phyloP scores from a whole-genome alignment of 768 basidiomycete genomes.

The Pleurotus giganteus region DNA sequence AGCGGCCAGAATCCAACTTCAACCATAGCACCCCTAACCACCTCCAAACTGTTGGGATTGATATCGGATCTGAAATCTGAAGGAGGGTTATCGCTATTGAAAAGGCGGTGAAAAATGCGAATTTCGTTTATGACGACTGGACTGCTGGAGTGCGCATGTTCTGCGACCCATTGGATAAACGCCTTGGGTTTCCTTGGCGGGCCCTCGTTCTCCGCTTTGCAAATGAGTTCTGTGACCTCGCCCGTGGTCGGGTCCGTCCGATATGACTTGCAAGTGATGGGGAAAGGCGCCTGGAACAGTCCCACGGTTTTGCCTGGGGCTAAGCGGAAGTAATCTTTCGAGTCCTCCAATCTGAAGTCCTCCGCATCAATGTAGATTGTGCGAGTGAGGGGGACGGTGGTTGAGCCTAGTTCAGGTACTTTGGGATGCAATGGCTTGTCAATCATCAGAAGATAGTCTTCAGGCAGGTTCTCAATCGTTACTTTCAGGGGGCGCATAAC shows the following conservation, averaged over 20 bases:
- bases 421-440: conserved; percentile 96
- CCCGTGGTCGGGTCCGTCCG: conserved; percentile 72
- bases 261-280: conserved; percentile 92
- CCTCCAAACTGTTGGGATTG: conserved; percentile 76
- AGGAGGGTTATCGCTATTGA: conserved; percentile 90
- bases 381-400: conserved; percentile 81
- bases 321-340: conserved; percentile 95
- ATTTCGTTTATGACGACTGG: conserved; percentile 88
- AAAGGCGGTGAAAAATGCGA: conserved; percentile 88
- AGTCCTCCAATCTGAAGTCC: conserved; percentile 90
- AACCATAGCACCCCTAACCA: conserved; percentile 77
- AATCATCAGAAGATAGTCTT: conserved; percentile 78
- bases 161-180: conserved; percentile 97
- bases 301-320: conserved; percentile 98
- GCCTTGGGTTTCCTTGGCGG: conserved; percentile 79
- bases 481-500: conserved; percentile 89
- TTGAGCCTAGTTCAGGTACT: conserved; percentile 80
- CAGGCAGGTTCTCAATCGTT: conserved; percentile 85
- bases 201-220: conserved; percentile 71
- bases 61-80: conserved; percentile 84
- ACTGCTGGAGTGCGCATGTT: conserved; percentile 72
- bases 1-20: conserved; percentile 90
- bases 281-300: conserved; percentile 87
- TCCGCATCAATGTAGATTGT: conserved; percentile 90
- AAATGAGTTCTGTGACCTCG: conserved; percentile 75